Evolutionary conservation across 257 asterid genomes (phyloP).

Genomic region (Nicotiana knightiana): DNA sequence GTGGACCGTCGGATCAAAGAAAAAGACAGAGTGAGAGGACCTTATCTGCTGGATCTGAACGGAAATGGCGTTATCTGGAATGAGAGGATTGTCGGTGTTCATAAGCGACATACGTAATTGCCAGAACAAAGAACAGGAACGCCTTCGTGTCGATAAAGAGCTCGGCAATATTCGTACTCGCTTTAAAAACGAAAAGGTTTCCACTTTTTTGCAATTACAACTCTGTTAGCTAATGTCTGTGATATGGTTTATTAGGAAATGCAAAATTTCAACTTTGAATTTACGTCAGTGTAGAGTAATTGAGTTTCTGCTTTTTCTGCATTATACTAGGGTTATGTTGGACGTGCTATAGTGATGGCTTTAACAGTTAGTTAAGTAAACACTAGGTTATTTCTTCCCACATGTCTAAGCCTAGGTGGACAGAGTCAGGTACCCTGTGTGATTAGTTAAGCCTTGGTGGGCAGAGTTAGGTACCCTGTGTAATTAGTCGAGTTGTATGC

Average conservation of each 20-base stretch:
- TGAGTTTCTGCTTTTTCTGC: neutral
- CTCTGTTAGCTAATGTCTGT: neutral
- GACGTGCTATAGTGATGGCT: neutral
- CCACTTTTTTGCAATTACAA: neutral
- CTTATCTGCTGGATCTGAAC: constrained; percentile 39
- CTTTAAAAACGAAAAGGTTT: constrained; percentile 87
- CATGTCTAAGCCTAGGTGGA: no score
- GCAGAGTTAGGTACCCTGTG: no score
- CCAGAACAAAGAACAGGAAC: constrained; percentile 93
- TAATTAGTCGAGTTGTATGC: no score
- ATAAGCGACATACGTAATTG: constrained; percentile 95
- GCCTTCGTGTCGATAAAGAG: constrained; percentile 97
- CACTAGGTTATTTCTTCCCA: neutral
- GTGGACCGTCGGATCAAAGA: constrained; percentile 48
- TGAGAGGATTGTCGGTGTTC: constrained; percentile 98
- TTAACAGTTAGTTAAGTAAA: neutral
- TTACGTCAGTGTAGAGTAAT: neutral
- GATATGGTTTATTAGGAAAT: neutral
- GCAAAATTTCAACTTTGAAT: neutral
- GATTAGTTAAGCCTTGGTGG: no score
- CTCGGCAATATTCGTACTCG: constrained; percentile 88
- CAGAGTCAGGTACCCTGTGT: no score
- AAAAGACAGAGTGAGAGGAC: constrained; percentile 15
- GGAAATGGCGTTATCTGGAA: constrained; percentile 96
- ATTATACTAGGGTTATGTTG: neutral